Evolutionary conservation across 2,329 filamentous ascomycete genomes (phyloP), one percentile per base, ranked within the genome.

Genomic region (Xylaria multiplex): DNA sequence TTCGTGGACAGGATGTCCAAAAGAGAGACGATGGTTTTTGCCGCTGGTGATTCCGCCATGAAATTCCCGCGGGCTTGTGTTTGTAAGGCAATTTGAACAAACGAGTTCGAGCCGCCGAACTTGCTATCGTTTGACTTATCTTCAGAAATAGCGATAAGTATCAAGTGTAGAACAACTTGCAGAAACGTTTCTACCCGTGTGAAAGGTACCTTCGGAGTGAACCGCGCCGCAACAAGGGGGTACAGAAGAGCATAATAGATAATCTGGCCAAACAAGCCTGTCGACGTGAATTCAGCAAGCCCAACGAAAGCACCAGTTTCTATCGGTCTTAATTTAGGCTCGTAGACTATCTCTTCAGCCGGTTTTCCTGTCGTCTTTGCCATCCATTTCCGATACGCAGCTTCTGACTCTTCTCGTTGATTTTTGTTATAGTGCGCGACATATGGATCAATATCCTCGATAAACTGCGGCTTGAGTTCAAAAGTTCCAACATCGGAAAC

Each of bases 371-470:
- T 93, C 79, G 92, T 93, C 80, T 93, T 93, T 11, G 93, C 92
- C 83, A 96, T 89, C 83, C 92, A 91, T 74, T 91, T 90, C 73
- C 91, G 93, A 81, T 96, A 97, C 2, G 93, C 91, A 71, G 88
- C 90, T 79, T 99, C 96, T 0, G 95, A 93, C 77, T 99, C 96
- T 76, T 99, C 96, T 57, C 96, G 88, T 78, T 98, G 95, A 74
- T 99, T 99, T 76, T 97, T 97, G 74, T 90, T 96, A 79, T 97
- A 99, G 76, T 98, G 93, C 6, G 94, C 92, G 74, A 94, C 96
- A 77, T 97, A 99, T 0, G 96, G 96, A 77, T 99, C 96, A 57
- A 99, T 89, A 53, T 96, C 87, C 71, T 95, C 91, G 45, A 97
- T 86, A 73, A 90, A 96, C 67, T 97, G 88, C 4, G 91, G 88